A percentile compares a stretch with the other conserved stretches of the same genome.
Evolutionary conservation across 192 early-diverging fungal genomes (phyloP).

Genomic region (Cladochytrium replicatum): DNA sequence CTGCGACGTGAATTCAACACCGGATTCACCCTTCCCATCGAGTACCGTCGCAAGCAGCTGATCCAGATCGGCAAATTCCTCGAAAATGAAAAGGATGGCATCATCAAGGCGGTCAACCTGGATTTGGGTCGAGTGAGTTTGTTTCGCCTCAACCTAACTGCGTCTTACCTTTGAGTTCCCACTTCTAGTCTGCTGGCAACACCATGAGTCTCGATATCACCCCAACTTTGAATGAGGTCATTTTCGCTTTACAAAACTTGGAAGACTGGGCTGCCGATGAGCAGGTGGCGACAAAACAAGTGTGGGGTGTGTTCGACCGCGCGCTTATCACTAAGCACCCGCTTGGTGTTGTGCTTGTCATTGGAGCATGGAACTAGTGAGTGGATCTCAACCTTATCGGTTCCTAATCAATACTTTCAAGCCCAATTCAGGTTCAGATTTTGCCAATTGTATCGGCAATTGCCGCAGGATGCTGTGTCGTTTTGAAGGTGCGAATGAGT

Average conservation of each 20-base stretch:
- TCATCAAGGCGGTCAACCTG: slow-evolving; percentile 18
- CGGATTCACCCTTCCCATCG: slow-evolving; percentile 18
- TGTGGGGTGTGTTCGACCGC: slow-evolving; percentile 6
- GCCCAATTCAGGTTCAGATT: slow-evolving; percentile 53
- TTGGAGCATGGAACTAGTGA: slow-evolving; percentile 62
- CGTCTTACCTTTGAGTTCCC: background rate
- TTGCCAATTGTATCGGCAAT: slow-evolving; percentile 71
- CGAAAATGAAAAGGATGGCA: slow-evolving; percentile 17
- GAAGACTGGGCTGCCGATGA: slow-evolving; percentile 26
- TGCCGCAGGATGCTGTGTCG: slow-evolving; percentile 74
- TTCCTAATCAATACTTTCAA: no score
- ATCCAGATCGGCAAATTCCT: slow-evolving; percentile 12
- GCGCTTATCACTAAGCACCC: slow-evolving; percentile 46
- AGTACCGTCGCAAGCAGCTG: slow-evolving; percentile 31
- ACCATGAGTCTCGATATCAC: background rate
- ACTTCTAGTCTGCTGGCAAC: background rate
- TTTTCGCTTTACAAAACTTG: slow-evolving; percentile 21
- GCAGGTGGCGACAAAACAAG: background rate
- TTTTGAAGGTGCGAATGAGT: slow-evolving; percentile 25
- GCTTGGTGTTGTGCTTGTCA: slow-evolving; percentile 61
- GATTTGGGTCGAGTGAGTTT: slow-evolving; percentile 17
- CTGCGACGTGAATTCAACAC: slow-evolving; percentile 20
- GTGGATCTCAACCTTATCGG: background rate
- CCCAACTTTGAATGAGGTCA: slow-evolving; percentile 1
- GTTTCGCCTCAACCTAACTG: background rate